phyloP scores from a whole-genome alignment of 805 yeast species.

The Cyberlindnera euphorbiae region DNA sequence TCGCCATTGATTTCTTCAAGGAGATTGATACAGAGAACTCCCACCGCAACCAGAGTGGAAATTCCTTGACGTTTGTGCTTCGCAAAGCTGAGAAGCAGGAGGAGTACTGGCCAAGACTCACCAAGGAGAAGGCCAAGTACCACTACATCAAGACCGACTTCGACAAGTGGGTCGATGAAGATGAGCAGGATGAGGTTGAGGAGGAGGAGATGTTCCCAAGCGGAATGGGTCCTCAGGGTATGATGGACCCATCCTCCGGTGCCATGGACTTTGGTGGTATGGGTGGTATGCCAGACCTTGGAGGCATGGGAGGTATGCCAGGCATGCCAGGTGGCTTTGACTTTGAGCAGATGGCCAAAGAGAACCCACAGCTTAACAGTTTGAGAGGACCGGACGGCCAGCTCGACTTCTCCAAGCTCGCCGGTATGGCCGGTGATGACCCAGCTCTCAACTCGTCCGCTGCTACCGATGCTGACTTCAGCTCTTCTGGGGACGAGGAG shows the following conservation, averaged over 20 bases:
- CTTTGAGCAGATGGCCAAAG: conserved; percentile 9
- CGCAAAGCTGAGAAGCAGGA: conserved; percentile 62
- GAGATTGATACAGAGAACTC: conserved; percentile 68
- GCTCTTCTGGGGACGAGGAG: conserved; percentile 31
- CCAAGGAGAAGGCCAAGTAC: conserved; percentile 76
- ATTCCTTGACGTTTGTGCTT: conserved; percentile 54
- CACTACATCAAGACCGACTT: conserved; percentile 89
- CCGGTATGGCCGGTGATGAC: conserved; percentile 14
- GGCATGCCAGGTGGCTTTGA: conserved; percentile 19
- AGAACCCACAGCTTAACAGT: conserved; percentile 17
- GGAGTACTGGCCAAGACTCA: conserved; percentile 95
- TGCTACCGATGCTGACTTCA: conserved; percentile 26
- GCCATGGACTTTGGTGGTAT: conserved; percentile 28
- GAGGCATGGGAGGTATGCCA: conserved; percentile 6
- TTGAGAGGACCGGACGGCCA: conserved; percentile 20
- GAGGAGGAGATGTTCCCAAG: conserved; percentile 26
- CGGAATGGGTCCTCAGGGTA: conserved; percentile 25
- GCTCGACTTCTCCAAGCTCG: conserved; percentile 27
- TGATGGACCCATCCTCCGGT: conserved; percentile 21
- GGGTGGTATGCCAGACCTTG: conserved; percentile 20
- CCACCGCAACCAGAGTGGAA: conserved; percentile 49
- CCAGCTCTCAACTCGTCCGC: conserved; percentile 4
- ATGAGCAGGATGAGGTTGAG: conserved; percentile 64
- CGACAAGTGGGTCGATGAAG: conserved; percentile 98
- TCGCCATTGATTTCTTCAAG: conserved; percentile 70